Evolutionary conservation across 139 green algal genomes (phyloP).

Genomic region (Chlorella sp.): DNA sequence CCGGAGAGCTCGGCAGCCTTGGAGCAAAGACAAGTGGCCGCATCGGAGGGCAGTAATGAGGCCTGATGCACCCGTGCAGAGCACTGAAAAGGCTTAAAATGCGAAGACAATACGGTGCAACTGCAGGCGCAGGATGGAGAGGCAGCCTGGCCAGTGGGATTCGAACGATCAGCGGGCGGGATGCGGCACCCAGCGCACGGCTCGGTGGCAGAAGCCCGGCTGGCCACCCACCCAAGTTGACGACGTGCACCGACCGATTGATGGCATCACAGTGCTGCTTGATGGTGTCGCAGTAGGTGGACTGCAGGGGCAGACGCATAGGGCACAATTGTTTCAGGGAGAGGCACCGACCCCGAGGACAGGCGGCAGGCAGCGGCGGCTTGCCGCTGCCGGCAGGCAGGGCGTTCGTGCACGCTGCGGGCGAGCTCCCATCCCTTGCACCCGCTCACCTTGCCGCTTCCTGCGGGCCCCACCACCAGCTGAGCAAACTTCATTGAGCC

Average conservation of each 20-base stretch:
- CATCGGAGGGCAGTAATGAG: too few species aligned
- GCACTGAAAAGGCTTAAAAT: too few species aligned
- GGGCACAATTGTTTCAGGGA: neutral
- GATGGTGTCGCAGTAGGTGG: conserved; percentile 94
- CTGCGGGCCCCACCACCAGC: conserved; percentile 97
- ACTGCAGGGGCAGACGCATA: conserved; percentile 66
- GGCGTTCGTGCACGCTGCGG: neutral
- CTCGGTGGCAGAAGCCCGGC: too few species aligned
- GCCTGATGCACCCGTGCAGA: too few species aligned
- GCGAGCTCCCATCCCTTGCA: neutral
- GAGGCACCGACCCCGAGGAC: neutral
- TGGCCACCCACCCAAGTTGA: conserved; percentile 89
- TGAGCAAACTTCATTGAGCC: conserved; percentile 68
- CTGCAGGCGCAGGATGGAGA: neutral
- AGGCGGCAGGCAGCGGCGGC: neutral
- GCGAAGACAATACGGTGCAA: too few species aligned
- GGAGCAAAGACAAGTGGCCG: too few species aligned
- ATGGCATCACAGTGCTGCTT: conserved; percentile 93
- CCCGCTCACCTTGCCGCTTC: conserved; percentile 89
- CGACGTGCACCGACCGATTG: conserved; percentile 80
- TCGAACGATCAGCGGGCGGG: neutral
- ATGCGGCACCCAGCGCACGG: neutral
- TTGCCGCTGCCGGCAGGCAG: too few species aligned
- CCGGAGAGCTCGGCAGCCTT: too few species aligned
- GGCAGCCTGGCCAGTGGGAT: neutral